Evolutionary conservation across 2,329 filamentous ascomycete species (phyloP).

Genomic region (Verticillium tricorpus): DNA sequence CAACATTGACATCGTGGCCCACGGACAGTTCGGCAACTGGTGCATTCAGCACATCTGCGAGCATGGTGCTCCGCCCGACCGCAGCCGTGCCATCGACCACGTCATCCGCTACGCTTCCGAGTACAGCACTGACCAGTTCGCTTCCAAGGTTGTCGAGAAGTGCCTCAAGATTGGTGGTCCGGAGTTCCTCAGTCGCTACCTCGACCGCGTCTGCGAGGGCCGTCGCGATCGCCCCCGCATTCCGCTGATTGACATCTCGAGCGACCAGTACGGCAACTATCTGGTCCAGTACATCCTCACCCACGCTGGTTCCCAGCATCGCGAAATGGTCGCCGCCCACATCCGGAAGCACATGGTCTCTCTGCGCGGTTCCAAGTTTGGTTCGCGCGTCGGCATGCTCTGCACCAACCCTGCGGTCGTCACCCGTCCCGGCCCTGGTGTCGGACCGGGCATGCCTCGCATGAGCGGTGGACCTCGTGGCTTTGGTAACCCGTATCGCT

Average conservation of each 20-base stretch:
- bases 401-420: slow-evolving; percentile 91
- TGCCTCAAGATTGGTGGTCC: slow-evolving; percentile 92
- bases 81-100: slow-evolving; percentile 89
- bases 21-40: slow-evolving; percentile 99
- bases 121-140: slow-evolving; percentile 99
- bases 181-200: slow-evolving; percentile 88
- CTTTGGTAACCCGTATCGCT: slow-evolving; percentile 57
- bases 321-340: slow-evolving; percentile 87
- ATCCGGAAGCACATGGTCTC: slow-evolving; percentile 99
- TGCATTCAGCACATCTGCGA: slow-evolving; percentile 99
- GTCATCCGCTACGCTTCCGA: slow-evolving; percentile 90
- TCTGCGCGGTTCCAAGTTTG: slow-evolving; percentile 95
- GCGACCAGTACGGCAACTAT: slow-evolving; percentile 98
- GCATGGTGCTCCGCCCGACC: slow-evolving; percentile 86
- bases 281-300: slow-evolving; percentile 96
- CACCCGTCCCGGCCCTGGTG: slow-evolving; percentile 82
- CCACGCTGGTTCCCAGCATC: slow-evolving; percentile 80
- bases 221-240: slow-evolving; percentile 89
- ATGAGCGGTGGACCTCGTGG: slow-evolving; percentile 52
- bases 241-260: slow-evolving; percentile 94
- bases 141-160: slow-evolving; percentile 98
- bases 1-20: slow-evolving; percentile 93
- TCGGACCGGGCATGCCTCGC: slow-evolving; percentile 60
- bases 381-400: slow-evolving; percentile 96
- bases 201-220: slow-evolving; percentile 90